Base-by-base conservation (phyloP, 495 filamentous ascomycete species). In the Trypethelium eluteriae region DNA sequence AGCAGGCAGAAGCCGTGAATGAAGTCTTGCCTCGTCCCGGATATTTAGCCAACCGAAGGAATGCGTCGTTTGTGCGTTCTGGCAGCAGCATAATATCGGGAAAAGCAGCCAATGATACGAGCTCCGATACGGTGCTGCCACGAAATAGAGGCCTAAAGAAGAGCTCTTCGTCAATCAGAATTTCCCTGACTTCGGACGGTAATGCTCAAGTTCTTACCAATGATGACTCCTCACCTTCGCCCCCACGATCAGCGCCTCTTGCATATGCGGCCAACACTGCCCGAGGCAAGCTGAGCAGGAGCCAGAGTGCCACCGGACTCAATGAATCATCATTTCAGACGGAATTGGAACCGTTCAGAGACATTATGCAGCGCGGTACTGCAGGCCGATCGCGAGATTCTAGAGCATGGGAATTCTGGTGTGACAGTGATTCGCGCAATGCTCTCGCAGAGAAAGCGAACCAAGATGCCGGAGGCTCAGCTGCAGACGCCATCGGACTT, bases 371-470 rank as follows among this genome's bases (percentile, higher is more conserved):
- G 38, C 64, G 35, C 53, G 53, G 18, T 36, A 14, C 66, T 68
- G 44, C 62, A 66, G 91, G 92, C 38, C 84, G 92, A 47, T 94
- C 91, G 50, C 83, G 90, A 41, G 89, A 96, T 75, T 86, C 90
- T 16, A 85, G 89, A 38, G 88, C 86, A 39, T 96, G 92, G 92
- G 89, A 94, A 74, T 88, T 88, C 67, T 88, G 85, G 77, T 89
- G 88, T 73, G 89, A 91, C 71, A 83, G 82, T 7, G 86, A 90
- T 66, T 86, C 84, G 63, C 83, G 86, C 72, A 87, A 88, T 74
- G 85, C 88, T 53, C 75, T 96, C 53, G 89, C 85, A 7, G 83
- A 82, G 4, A 88, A 88, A 67, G 87, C 88, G 11, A 84, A 92
- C 78, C 81, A 87, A 74, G 84, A 91, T 74, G 84, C 87, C 56